A percentile compares a stretch with the other conserved stretches of the same genome.
Evolutionary conservation across 78 protist species (phyloP).

Genomic region (Salpingoeca rosetta): DNA sequence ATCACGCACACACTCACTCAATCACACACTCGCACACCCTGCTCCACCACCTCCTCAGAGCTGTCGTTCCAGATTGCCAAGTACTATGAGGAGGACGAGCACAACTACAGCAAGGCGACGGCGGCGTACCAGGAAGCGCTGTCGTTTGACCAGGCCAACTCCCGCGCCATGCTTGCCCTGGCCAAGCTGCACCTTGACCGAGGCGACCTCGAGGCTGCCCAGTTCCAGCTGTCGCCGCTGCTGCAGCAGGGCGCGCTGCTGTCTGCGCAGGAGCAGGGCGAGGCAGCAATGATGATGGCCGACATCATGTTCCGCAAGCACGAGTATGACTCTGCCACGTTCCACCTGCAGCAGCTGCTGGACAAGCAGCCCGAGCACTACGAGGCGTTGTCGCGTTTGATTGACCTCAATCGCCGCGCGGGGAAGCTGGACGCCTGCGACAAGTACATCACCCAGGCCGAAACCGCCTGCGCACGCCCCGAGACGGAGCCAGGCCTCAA

Average conservation of each 20-base stretch:
- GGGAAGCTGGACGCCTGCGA: conserved; percentile 38
- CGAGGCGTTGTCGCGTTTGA: conserved; percentile 34
- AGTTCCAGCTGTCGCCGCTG: conserved; percentile 28
- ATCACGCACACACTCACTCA: too few species aligned
- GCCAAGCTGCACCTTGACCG: conserved; percentile 29
- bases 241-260: conserved; percentile 35
- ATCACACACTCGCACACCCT: too few species aligned
- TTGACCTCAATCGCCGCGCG: conserved; percentile 49
- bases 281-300: conserved; percentile 60
- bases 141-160: conserved; percentile 5
- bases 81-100: neutral
- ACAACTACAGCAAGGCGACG: conserved; percentile 17
- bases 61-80: neutral
- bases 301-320: conserved; percentile 47
- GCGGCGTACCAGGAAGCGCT: conserved; percentile 38
- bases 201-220: conserved; percentile 19
- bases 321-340: conserved; percentile 38
- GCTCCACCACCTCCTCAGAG: neutral
- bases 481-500: conserved; percentile 22
- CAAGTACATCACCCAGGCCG: conserved; percentile 22
- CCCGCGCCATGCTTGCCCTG: conserved; percentile 35
- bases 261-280: conserved; percentile 31
- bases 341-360: conserved; percentile 43
- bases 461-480: neutral
- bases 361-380: conserved; percentile 39